A percentile compares a stretch with the other conserved stretches of the same genome.
These are phyloP conservation scores for Eleusine coracana DNA, from an alignment of 176 grass and related monocot species.

Conservation along the genomic window DNA sequence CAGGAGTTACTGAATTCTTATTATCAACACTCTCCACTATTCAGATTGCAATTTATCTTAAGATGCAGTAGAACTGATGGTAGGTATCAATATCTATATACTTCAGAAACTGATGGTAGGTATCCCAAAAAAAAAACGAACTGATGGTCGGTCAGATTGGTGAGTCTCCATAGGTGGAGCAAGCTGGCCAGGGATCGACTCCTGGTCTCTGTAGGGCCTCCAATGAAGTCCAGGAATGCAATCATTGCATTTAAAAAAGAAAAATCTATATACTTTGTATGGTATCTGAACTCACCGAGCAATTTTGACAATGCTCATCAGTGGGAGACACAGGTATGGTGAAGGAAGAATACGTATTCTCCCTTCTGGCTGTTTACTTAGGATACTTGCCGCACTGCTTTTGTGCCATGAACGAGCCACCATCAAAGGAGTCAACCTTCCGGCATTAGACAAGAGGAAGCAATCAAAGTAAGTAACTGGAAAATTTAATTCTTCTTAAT, in stretches of 20 bases:
- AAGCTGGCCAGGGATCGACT: background rate
- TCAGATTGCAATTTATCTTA: background rate
- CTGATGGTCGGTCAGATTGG: background rate
- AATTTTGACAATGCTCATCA: constrained; percentile 98
- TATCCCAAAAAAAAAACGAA: too few relatives aligned
- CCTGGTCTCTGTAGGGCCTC: background rate
- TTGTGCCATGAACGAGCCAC: constrained; percentile 98
- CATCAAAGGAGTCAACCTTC: constrained; percentile 85
- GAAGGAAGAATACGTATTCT: constrained; percentile 68
- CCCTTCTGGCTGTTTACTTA: constrained; percentile 73
- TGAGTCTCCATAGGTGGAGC: background rate
- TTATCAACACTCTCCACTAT: constrained; percentile 6
- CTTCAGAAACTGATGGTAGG: too few relatives aligned
- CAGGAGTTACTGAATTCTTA: background rate
- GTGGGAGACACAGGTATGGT: constrained; percentile 74
- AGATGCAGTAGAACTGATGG: background rate
- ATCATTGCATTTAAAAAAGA: background rate
- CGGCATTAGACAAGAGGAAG: constrained; percentile 32
- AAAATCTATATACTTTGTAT: constrained; percentile 1
- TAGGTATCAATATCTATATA: too few relatives aligned
- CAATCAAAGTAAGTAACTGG: constrained; percentile 21
- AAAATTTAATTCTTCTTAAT: background rate
- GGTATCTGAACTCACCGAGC: constrained; percentile 68
- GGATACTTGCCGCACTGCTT: constrained; percentile 62
- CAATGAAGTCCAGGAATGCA: background rate